Evolutionary conservation across 768 basidiomycete genomes (phyloP), one percentile per base, ranked within the genome.

Genomic region (Lactarius tabidus): DNA sequence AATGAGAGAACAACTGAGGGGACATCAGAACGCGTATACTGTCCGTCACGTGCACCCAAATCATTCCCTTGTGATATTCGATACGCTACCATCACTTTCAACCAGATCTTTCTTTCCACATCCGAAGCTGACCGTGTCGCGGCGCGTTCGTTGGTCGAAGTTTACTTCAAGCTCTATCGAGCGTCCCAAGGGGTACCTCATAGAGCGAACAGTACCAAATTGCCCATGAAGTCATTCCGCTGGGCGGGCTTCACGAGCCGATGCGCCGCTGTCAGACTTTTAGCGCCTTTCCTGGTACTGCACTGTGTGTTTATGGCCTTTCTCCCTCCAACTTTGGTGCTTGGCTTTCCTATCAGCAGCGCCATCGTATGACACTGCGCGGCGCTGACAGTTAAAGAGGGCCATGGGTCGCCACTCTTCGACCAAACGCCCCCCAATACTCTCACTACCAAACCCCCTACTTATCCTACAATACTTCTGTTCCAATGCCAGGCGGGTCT

Each of bases 81-180:
- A n/a, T 99, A 98, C 74, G 86, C 93, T 18, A 81, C 90, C 6
- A 93, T 97, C 72, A 97, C 97, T 0, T 87, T 98, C 70, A 98
- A 98, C 74, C 97, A 98, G 76, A 87, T 95, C 64, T 85, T 93
- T 45, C 80, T 98, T 36, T 79, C 79, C 12, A 73, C 79, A 12
- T 78, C 81, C 12, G 81, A 83, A 6, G 78, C 74, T 20, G 95
- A 97, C 70, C 79, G 83, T 10, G 85, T 85, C 0, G 90, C 93
- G 12, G 90, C 95, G 17, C 76, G 86, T 54, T 82, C 85, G 66
- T 80, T 98, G 66, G 86, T 98, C 23, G 89, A 94, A 58, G 82
- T 95, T 4, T 98, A 98, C 77, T 99, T 98, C 71, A 89, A 95
- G 78, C 82, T 98, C 72, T 99, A n/a, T n/a, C n/a, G n/a, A n/a